phyloP scores from a whole-genome alignment of 164 flowering plant genomes.

The Taxillus chinensis region DNA sequence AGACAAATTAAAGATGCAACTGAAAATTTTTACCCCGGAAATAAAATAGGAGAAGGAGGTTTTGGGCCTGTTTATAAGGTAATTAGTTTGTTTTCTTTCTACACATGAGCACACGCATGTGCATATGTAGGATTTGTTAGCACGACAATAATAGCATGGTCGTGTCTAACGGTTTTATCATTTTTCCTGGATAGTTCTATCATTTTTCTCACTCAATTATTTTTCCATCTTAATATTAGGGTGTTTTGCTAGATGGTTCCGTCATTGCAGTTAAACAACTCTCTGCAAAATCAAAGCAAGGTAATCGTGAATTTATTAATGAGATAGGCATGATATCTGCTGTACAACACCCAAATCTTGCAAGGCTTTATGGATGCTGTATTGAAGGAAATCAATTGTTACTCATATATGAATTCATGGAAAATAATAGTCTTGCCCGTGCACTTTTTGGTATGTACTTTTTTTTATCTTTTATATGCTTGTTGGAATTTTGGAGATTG shows the following conservation, averaged over 20 bases:
- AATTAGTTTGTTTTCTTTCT: background rate
- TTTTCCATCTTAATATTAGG: slow-evolving; percentile 16
- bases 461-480: background rate
- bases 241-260: slow-evolving; percentile 37
- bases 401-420: slow-evolving; percentile 52
- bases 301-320: slow-evolving; percentile 58
- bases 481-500: background rate
- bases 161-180: too few relatives aligned
- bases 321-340: slow-evolving; percentile 63
- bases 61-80: slow-evolving; percentile 69
- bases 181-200: background rate
- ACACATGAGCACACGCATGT: too few relatives aligned
- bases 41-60: slow-evolving; percentile 72
- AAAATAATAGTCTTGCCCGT: slow-evolving; percentile 47
- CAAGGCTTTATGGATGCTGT: slow-evolving; percentile 47
- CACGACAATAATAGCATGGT: too few relatives aligned
- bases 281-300: slow-evolving; percentile 53
- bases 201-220: background rate
- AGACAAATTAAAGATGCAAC: slow-evolving; percentile 52
- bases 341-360: slow-evolving; percentile 55
- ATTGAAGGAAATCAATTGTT: slow-evolving; percentile 40
- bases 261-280: slow-evolving; percentile 58
- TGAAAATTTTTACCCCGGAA: slow-evolving; percentile 33
- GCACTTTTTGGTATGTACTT: slow-evolving; percentile 37
- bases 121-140: too few relatives aligned